Evolutionary conservation across 108 stramenopile species (phyloP), one percentile per base, ranked within the genome.

Genomic region (Thalassiosira profunda): DNA sequence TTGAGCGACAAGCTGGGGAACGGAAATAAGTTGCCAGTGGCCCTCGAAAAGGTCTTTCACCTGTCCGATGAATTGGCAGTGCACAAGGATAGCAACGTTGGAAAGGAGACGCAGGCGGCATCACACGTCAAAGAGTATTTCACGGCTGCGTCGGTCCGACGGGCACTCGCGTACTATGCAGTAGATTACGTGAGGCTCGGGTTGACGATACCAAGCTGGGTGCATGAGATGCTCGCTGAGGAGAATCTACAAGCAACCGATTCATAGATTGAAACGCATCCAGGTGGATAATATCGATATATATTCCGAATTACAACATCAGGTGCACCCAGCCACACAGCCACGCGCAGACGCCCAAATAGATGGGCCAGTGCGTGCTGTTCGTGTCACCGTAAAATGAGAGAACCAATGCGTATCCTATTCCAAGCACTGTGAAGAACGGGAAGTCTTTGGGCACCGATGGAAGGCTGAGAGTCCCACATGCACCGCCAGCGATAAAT

Each of bases 131-230:
- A 10, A 3, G 51, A 63, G 5, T 86, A 81, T 62, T 86, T 70
- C 54, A 83, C 82, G 15, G 49, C 85, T 12, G 34, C 72, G 1
- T 74, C 81, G 21, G 61, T 86, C 33, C 71, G 72, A 21, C 64
- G 74, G 14, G 82, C 83, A 5, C 37, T 86, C 47, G 72, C 83
- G 58, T 86, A 84, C 69, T 45, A 56, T 24, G 63, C 85, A n/a
- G 61, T 86, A 20, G 85, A 86, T 63, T 86, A 83, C 58, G 60
- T 81, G 0, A 14, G 45, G 64, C 63, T 83, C 28, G 59, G 55
- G 26, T 26, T 86, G 44, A 21, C 47, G 5, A 65, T 86, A 36
- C 82, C 85, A 14, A 33, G 48, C n/a, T 86, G 82, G 85, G 82
- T 80, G 2, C 61, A 72, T 42, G 75, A 74, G 14, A 75, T 84